Conservation (phyloP, 2,329 filamentous ascomycete species). For the Chaetomiaceae sp. region DNA sequence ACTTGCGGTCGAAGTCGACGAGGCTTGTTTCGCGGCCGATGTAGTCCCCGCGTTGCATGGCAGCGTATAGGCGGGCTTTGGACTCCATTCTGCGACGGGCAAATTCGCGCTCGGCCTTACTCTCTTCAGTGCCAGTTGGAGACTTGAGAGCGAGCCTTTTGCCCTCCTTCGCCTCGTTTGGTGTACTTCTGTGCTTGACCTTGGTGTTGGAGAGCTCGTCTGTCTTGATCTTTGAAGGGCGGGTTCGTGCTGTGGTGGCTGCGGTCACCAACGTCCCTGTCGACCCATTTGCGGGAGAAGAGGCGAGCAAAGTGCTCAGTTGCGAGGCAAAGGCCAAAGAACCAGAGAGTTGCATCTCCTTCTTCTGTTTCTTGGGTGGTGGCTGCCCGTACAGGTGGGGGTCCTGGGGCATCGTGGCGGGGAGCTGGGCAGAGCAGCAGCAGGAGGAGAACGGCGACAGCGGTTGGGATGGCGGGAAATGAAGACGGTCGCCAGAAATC, state of each 20-base stretch:
- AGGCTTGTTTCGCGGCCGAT: constrained; percentile 62
- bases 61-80: constrained; percentile 81
- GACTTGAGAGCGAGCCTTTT: constrained; percentile 43
- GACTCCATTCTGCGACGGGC: constrained; percentile 79
- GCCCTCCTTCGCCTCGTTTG: constrained; percentile 36
- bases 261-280: constrained; percentile 34
- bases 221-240: constrained; percentile 53
- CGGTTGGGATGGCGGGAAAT: neutral
- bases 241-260: constrained; percentile 42
- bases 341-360: constrained; percentile 63
- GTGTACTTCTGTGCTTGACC: constrained; percentile 37
- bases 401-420: constrained; percentile 52
- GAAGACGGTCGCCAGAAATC: no score
- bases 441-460: neutral
- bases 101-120: constrained; percentile 61
- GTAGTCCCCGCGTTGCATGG: constrained; percentile 85
- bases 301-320: constrained; percentile 72
- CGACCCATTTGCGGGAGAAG: constrained; percentile 36
- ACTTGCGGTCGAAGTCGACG: constrained; percentile 94
- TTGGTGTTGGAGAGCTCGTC: constrained; percentile 56
- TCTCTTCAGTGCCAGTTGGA: constrained; percentile 50
- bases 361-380: constrained; percentile 61
- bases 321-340: constrained; percentile 84
- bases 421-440: neutral
- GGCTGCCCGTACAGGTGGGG: constrained; percentile 71